Base-by-base conservation (phyloP, 192 early-diverging fungal species). In the Rhizophagus prolifer region DNA sequence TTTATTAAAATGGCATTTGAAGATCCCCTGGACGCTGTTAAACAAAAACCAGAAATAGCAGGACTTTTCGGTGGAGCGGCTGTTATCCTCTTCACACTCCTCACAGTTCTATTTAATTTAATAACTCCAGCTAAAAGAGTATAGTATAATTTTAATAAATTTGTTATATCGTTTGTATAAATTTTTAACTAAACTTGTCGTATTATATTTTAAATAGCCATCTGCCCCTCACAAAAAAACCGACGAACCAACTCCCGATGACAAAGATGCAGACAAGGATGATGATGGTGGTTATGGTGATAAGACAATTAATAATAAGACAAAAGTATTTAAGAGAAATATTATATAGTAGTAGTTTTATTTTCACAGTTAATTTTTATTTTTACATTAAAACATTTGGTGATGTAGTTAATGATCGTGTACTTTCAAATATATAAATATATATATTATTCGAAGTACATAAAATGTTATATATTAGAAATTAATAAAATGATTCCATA, bases 221-320 rank as follows among this genome's bases (percentile, higher is more conserved):
- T 73, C 76, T 26, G 79, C 75, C 36, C 74, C 79, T 70, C 81
- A 79, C 67, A 85, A 85, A 70, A 85, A 85, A 75, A 82, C 79
- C 23, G 83, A 84, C n/a, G 83, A 75, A 63, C 78, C 65, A 64
- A 81, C 80, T 23, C 68, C 78, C 23, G 80, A 85, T 69, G 83
- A 81, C 68, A 36, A 67, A 67, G 65, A 23, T 67, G 21, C 65
- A 16, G 65, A 67, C 41, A 67, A 67, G 23, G 7, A 76, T 2
- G 74, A 76, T 46, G 63, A 66, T 61, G 41, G 62, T 13, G 63
- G 59, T 34, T 41, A 63, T 31, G 74, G 62, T 23, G 62, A 74
- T 36, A 74, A 72, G 47, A 58, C 44, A 58, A 50, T 28, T 72
- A 71, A 71, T 47, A 8, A 67, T 9, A 41, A 23, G 4, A 67